Base-by-base conservation (phyloP, 305 asterid species). In the Andrographis paniculata region DNA sequence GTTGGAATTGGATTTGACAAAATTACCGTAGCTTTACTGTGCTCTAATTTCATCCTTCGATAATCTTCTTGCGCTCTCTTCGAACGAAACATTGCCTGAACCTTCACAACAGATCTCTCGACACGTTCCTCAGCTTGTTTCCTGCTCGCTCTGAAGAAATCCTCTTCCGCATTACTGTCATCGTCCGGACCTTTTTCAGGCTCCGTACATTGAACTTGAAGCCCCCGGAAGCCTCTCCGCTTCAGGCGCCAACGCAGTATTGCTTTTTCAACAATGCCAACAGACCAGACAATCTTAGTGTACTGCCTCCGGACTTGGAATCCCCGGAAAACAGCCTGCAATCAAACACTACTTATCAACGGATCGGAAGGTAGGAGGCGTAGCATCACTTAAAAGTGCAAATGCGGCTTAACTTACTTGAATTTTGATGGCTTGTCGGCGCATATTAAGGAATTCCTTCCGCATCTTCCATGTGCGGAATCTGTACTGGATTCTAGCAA, bases 121-220 rank as follows among this genome's bases (percentile, higher is more conserved):
- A 87, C 91, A 31, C 99, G 97, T 56, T 84, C 94, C 72, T 87
- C 99, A 0, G 99, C 97, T 68, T 81, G 97, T 63, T 81, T 77
- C 77, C 99, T 70, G 75, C 99, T 77, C 55, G 88, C 97, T 54
- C 42, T 56, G 77, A 84, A 92, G 79, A 92, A 92, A 51, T 68
- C 91, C 69, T 91, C 99, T 57, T 87, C 96, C 24, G 16, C 74
- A 14, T 61, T 74, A 53, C 61, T 50, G 44, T 70, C 88, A 66
- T 71, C 74, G 56, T 63, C 65, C 12, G 69, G 63, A 41, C 77
- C 81, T 7, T 33, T 24, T 27, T 48, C 35, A 18, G 48, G 42
- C 64, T 53, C 61, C 48, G 46, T 60, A 8, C 74, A 61, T 19
- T 71, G 67, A 55, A 75, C 80, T 58, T 92, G 87, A 70, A 84